Evolutionary conservation across 306 rosid species (phyloP), one percentile per base, ranked within the genome.

Genomic region (Potentilla sterilis): DNA sequence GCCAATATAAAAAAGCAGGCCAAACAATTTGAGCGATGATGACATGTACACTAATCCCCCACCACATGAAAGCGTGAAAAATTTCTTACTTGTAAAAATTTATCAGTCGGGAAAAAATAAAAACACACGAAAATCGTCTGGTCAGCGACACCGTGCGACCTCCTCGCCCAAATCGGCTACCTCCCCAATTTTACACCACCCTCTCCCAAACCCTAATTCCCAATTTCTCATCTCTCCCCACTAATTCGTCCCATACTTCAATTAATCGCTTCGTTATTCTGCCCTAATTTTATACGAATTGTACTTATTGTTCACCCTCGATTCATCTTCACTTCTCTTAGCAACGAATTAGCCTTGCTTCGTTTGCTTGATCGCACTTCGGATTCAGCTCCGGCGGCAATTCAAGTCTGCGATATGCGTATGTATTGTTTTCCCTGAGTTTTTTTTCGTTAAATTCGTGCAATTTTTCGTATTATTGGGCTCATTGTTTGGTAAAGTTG

Each of bases 101-200:
- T 38, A 22, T 40, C 24, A 42, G 24, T 18, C 49, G 18, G 32
- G 2, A 6, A 73, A 4, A 59, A 28, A 15, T 11, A 19, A 28
- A 28, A 28, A 28, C 28, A 28, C 6, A 10, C 57, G 41, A 79
- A 64, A 67, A 67, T 78, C 84, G 69, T 79, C 82, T 65, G 83
- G 83, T 87, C 84, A 79, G 90, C 83, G 87, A 84, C 87, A 81
- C 87, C 87, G 86, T 88, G 84, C 87, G 85, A 78, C 89, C 85
- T 87, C 87, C 84, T 43, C 80, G 47, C 83, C 86, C 78, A 83
- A 80, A 79, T 84, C 82, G 42, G 72, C 89, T 83, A 85, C 85
- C 79, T 84, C 49, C 66, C 70, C 70, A 5, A n/a, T n/a, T 47
- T 47, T 18, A 0, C 69, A 4, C 40, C 5, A 49, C 4, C 54